A percentile compares a stretch with the other conserved stretches of the same genome.
phyloP scores from a whole-genome alignment of 2,329 filamentous ascomycete species.

The Fusarium palustre region DNA sequence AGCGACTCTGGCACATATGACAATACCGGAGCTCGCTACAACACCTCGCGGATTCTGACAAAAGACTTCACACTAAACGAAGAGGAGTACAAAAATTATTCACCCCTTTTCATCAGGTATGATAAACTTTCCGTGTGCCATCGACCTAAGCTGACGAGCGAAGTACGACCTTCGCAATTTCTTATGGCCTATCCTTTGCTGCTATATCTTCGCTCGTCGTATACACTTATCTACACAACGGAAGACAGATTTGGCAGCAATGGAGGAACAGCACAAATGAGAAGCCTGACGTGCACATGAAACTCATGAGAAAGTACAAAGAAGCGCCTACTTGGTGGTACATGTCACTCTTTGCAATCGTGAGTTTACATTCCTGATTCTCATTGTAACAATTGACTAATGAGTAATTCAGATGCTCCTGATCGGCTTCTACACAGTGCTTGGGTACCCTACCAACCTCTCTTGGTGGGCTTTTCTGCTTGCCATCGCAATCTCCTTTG shows the following conservation, averaged over 20 bases:
- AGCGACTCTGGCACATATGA: constrained; percentile 78
- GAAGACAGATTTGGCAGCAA: constrained; percentile 73
- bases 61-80: constrained; percentile 71
- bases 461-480: constrained; percentile 80
- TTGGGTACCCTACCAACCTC: constrained; percentile 74
- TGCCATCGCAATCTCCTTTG: constrained; percentile 71
- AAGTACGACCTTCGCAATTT: constrained; percentile 77
- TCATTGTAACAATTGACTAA: constrained; percentile 21
- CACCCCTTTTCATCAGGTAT: constrained; percentile 72
- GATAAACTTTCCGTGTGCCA: not conserved
- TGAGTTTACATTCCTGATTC: constrained; percentile 48
- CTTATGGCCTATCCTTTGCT: constrained; percentile 79
- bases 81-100: constrained; percentile 74
- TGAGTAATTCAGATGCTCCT: constrained; percentile 59
- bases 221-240: constrained; percentile 74
- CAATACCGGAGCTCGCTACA: constrained; percentile 73
- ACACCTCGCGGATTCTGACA: constrained; percentile 72
- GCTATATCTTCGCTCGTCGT: constrained; percentile 76
- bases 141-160: constrained; percentile 16
- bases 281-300: constrained; percentile 73
- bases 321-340: constrained; percentile 76
- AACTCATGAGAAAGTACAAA: constrained; percentile 71
- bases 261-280: constrained; percentile 69
- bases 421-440: constrained; percentile 65
- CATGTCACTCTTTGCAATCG: constrained; percentile 65